Base-by-base conservation (phyloP, 331 rosid genomes). In the Stylosanthes scabra region DNA sequence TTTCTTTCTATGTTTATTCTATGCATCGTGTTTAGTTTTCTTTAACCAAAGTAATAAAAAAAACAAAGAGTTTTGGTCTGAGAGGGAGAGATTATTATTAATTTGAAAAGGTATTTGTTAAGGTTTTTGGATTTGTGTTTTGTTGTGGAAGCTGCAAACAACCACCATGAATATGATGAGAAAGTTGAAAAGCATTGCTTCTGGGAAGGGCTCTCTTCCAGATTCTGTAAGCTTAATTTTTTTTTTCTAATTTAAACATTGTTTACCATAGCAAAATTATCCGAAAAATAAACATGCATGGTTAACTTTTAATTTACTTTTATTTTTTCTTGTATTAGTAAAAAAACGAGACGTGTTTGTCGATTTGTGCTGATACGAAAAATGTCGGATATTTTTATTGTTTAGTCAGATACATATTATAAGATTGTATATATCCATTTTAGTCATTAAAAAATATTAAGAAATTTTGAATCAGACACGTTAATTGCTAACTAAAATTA, bases 111-210 rank as follows among this genome's bases (percentile, higher is more conserved):
- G 16, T 66, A 10, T 47, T 78, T n/a, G 15, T 51, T n/a, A 76
- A 83, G 84, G 80, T 87, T 86, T 87, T 86, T 83, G 7, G 28
- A 29, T 74, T 81, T 49, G 58, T 14, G 56, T 75, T 76, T 62
- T 51, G 28, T 68, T 78, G 76, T 78, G 74, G 75, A 44, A 50
- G 65, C 69, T 77, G 78, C 63, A 66, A 63, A 72, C 27, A 10
- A 58, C 9, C 14, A 66, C 62, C 37, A 95, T 95, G 97, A 91
- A 95, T 82, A 89, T 95, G 98, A 90, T 95, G 99, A 90, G 99
- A 77, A 84, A 98, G 82, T 87, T 95, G 66, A 95, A 92, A 76
- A 95, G 97, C 97, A 90, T 95, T 90, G 93, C 99, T 63, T 92
- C 99, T 37, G 99, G 99, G 27, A 85, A 98, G 63, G 82, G 89